phyloP scores from a whole-genome alignment of 129 eudicot genomes.

The Artemisia annua region DNA sequence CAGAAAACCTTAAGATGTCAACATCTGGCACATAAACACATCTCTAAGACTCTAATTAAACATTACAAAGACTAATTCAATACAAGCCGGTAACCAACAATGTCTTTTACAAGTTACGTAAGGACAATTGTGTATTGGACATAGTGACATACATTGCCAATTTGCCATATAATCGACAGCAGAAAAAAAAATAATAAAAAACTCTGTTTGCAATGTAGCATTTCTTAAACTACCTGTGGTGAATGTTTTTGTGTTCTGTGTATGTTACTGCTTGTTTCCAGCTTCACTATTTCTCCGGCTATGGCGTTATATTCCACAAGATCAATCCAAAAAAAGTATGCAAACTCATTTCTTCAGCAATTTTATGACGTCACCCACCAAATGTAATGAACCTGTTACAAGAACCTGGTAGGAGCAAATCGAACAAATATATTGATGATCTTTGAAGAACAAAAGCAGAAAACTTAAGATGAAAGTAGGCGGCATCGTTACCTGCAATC shows the following conservation, averaged over 20 bases:
- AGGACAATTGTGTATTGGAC: background rate
- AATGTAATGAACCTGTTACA: slow-evolving; percentile 93
- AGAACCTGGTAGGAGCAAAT: slow-evolving; percentile 58
- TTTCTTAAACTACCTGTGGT: slow-evolving; percentile 1
- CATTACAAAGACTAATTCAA: slow-evolving; percentile 2
- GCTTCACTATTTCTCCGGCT: background rate
- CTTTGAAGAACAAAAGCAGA: background rate
- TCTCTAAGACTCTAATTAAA: slow-evolving; percentile 14
- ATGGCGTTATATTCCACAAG: background rate
- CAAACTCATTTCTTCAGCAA: slow-evolving; percentile 68
- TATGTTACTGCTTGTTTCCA: background rate
- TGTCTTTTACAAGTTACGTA: background rate
- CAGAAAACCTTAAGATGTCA: background rate
- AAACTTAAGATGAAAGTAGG: background rate
- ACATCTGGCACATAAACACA: background rate
- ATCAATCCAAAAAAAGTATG: background rate
- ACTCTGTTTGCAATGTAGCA: background rate
- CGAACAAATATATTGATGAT: slow-evolving; percentile 1
- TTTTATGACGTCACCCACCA: slow-evolving; percentile 83
- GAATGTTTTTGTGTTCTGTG: background rate
- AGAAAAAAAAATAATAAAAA: background rate
- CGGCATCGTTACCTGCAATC: slow-evolving; percentile 59
- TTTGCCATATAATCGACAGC: background rate
- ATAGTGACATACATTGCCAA: background rate
- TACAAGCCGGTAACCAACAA: background rate